Base-by-base conservation (phyloP, 768 basidiomycete species). In the Phylloporus sp. region DNA sequence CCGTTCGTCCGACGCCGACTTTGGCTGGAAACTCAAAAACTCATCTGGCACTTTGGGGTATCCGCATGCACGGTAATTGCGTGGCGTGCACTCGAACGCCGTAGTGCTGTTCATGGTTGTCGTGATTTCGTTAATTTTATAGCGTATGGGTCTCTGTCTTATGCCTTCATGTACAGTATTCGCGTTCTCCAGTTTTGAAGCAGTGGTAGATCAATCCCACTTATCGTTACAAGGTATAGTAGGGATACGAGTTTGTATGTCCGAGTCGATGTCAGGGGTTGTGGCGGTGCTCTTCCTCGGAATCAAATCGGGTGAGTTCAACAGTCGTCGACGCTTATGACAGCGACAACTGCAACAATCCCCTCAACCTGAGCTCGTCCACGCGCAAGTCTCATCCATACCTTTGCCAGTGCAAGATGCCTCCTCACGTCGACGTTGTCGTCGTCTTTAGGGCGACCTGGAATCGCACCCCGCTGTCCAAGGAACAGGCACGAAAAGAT, bases 401-500 rank as follows among this genome's bases (percentile, higher is more conserved):
- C 21, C 11, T 14, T 37, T 27, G 15, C 17, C 40, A 24, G 8
- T 20, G 20, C 5, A 48, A 22, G 35, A 75, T 74, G 71, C 62
- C 71, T 8, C 81, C 79, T 13, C 73, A 80, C 45, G 81, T 86
- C 38, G 86, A 91, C 67, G 72, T 90, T 24, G 80, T 90, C 41
- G 69, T 91, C 50, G 71, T 85, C 35, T 90, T 90, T 59, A 76
- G 77, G 36, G 76, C 81, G 1, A 70, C 74, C 27, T 67, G 69
- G 7, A 60, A 53, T 23, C 51, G 42, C 23, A 41, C 42, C 17
- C 71, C 71, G 2, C 57, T 79, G 18, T 79, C 81, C 6, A 87
- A 86, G 58, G 73, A 78, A 31, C 79, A 83, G 48, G 75, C 76
- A 9, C 72, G 78, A 24, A 75, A 82, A 54, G 80, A 84, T 38